A percentile compares a stretch with the other conserved stretches of the same genome.
Conservation (phyloP, 2,329 filamentous ascomycete genomes). For the Trichophyton rubrum region DNA sequence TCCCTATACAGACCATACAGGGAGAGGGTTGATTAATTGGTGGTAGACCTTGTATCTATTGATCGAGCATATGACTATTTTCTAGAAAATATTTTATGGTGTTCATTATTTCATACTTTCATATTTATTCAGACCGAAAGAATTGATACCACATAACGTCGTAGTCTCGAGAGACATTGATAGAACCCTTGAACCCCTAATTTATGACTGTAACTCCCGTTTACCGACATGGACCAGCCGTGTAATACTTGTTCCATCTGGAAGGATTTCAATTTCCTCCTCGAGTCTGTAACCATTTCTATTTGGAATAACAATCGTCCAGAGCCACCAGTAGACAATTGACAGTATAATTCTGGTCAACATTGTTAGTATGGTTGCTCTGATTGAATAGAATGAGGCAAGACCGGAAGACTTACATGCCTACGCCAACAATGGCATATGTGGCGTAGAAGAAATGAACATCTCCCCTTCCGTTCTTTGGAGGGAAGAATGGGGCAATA, state of each 20-base stretch:
- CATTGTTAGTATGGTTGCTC: constrained; percentile 10
- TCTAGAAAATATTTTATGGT: background rate
- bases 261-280: constrained; percentile 47
- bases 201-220: too few relatives aligned
- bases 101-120: background rate
- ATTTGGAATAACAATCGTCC: constrained; percentile 49
- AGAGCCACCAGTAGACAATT: constrained; percentile 55
- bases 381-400: background rate
- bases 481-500: constrained; percentile 24
- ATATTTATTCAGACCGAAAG: background rate
- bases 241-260: constrained; percentile 56
- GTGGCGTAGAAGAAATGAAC: constrained; percentile 40
- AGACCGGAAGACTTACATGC: constrained; percentile 21
- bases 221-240: constrained; percentile 20
- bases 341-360: constrained; percentile 38
- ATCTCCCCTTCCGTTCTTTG: constrained; percentile 36
- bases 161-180: background rate
- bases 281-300: constrained; percentile 50
- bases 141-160: background rate
- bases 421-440: constrained; percentile 41
- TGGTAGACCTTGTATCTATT: background rate
- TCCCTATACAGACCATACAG: background rate
- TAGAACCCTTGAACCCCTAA: background rate
- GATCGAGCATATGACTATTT: too few relatives aligned
- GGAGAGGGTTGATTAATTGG: background rate